Base-by-base conservation (phyloP, 164 flowering plant genomes). In the Vitis cinerea region DNA sequence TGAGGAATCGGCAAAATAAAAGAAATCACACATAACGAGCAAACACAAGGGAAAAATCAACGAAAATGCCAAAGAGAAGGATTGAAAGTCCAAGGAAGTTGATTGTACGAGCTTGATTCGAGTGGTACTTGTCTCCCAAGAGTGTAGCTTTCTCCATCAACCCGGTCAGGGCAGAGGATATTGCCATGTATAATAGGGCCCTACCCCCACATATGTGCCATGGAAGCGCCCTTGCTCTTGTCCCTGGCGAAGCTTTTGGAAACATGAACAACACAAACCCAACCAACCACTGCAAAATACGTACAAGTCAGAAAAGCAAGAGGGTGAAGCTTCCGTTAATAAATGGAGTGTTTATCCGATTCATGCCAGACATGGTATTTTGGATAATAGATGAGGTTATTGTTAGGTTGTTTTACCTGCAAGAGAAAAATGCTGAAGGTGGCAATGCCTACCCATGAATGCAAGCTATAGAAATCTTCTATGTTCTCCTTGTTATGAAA, bases 381-480 rank as follows among this genome's bases (percentile, higher is more conserved):
- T 37, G 44, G 44, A 6, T 37, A 3, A 37, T 37, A 37, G 44
- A 37, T 37, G 44, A 37, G 44, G 56, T 53, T 53, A 53, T 5
- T 13, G 56, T 37, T 37, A 53, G 56, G n/a, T 12, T n/a, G n/a
- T 29, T 31, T 9, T 81, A 90, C 97, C 95, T 92, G 97, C 61
- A 87, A 66, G 27, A 85, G 69, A 59, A 73, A 90, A 50, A 87
- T 72, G 84, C 73, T 72, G 71, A 91, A 80, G 52, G 97, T 87
- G 74, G 55, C 71, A 1, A 91, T 72, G 70, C 97, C 97, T n/a
- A 91, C 82, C 97, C 97, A 91, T 8, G 97, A 92, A 76, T 92
- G 97, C 74, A 92, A 77, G 82, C 81, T 84, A 23, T 75, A 70
- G 85, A 92, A 72, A 56, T 88, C 69, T 16, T 71, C 51, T 6